Evolutionary conservation across 441 rosid species (phyloP).

Genomic region (Aleurites moluccanus): DNA sequence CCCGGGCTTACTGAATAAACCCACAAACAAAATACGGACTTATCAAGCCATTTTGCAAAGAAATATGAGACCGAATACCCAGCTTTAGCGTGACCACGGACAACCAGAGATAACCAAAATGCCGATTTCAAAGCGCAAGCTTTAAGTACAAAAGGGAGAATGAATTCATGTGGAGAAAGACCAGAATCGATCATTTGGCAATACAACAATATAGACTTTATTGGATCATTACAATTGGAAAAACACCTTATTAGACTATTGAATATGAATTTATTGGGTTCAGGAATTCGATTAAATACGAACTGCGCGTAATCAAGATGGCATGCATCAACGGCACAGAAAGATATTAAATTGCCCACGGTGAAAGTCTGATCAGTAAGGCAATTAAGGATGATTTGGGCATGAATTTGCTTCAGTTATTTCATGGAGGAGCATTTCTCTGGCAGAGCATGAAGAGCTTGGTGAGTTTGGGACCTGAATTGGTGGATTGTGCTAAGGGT

Average conservation of each 20-base stretch:
- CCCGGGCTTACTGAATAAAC: slow-evolving; percentile 48
- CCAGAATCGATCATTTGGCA: slow-evolving; percentile 30
- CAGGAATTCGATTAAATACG: slow-evolving; percentile 24
- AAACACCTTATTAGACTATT: slow-evolving; percentile 35
- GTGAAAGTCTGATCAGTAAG: slow-evolving; percentile 26
- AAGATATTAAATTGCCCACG: slow-evolving; percentile 32
- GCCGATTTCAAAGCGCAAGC: slow-evolving; percentile 30
- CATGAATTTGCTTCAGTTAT: slow-evolving; percentile 32
- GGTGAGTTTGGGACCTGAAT: slow-evolving; percentile 20
- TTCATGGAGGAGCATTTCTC: slow-evolving; percentile 31
- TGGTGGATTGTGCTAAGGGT: not conserved
- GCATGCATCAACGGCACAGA: slow-evolving; percentile 25
- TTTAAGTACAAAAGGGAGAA: slow-evolving; percentile 47
- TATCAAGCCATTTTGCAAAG: slow-evolving; percentile 45
- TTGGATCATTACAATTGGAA: slow-evolving; percentile 23
- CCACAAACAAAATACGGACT: slow-evolving; percentile 64
- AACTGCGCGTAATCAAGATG: slow-evolving; percentile 29
- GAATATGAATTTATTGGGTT: slow-evolving; percentile 35
- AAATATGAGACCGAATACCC: slow-evolving; percentile 33
- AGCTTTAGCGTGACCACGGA: slow-evolving; percentile 28
- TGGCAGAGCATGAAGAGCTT: slow-evolving; percentile 19
- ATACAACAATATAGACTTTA: slow-evolving; percentile 31
- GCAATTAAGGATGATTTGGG: slow-evolving; percentile 28
- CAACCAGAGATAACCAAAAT: slow-evolving; percentile 26
- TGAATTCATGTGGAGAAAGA: slow-evolving; percentile 41